These are phyloP conservation scores for Sugiyamaella sp. DNA, from an alignment of 1,139 yeast species.

Conservation along the genomic window DNA sequence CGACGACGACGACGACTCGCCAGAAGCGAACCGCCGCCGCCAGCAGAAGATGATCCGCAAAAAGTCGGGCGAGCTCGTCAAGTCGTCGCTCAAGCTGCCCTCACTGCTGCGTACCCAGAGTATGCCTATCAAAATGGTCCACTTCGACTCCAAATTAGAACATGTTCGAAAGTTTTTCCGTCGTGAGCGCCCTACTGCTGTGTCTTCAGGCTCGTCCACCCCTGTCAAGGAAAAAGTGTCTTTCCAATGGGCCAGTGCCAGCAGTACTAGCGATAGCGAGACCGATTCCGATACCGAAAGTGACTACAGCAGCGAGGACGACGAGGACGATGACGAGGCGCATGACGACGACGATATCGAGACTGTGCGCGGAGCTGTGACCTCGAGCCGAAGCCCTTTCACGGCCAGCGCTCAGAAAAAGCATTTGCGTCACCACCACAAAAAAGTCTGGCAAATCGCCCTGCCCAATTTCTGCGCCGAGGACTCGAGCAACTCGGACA, in stretches of 20 bases:
- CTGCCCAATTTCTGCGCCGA: constrained; percentile 24
- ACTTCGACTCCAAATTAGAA: constrained; percentile 66
- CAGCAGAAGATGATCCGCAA: constrained; percentile 54
- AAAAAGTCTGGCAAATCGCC: constrained; percentile 21
- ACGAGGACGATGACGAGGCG: constrained; percentile 32
- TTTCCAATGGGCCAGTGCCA: constrained; percentile 37
- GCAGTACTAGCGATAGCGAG: constrained; percentile 13
- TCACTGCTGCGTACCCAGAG: constrained; percentile 57
- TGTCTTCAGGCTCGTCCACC: constrained; percentile 67
- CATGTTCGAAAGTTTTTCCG: constrained; percentile 74
- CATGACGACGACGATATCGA: constrained; percentile 39
- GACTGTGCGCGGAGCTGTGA: background rate
- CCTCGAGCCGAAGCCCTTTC: background rate
- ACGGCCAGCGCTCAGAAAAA: constrained; percentile 1
- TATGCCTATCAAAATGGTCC: constrained; percentile 79
- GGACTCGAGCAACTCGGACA: constrained; percentile 39
- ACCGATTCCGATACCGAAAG: constrained; percentile 23
- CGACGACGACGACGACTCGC: constrained; percentile 15
- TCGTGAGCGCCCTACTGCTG: constrained; percentile 74
- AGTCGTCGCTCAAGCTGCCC: constrained; percentile 65
- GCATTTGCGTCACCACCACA: constrained; percentile 14
- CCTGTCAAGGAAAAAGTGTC: constrained; percentile 37
- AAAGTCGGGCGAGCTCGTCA: constrained; percentile 80
- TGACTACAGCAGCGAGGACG: constrained; percentile 4
- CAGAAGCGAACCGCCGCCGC: constrained; percentile 15